These are phyloP conservation scores for Plasmodium gonderi DNA, from an alignment of 169 alveolate species.

Conservation along the genomic window DNA sequence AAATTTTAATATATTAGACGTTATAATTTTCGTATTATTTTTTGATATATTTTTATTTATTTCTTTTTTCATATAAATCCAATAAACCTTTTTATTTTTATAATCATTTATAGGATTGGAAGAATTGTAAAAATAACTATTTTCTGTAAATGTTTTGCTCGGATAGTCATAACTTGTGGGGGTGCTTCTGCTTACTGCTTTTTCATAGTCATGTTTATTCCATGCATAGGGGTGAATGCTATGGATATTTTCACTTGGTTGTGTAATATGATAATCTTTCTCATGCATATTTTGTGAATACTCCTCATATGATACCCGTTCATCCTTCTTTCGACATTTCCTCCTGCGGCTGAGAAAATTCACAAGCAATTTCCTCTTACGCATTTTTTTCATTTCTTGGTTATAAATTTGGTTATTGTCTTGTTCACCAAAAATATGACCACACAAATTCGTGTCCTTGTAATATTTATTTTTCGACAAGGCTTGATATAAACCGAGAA, in stretches of 20 bases:
- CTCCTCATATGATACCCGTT: no score
- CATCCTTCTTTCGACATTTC: not conserved
- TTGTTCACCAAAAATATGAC: not conserved
- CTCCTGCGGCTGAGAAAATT: slow-evolving; percentile 2
- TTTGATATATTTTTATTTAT: slow-evolving; percentile 25
- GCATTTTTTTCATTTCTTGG: slow-evolving; percentile 27
- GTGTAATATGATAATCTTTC: not conserved
- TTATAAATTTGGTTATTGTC: slow-evolving; percentile 11
- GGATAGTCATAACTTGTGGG: not conserved
- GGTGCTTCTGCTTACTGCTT: not conserved
- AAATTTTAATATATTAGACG: slow-evolving; percentile 14
- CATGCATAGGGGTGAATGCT: not conserved
- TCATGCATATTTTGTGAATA: not conserved
- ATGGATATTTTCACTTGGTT: not conserved
- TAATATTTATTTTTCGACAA: slow-evolving; percentile 43
- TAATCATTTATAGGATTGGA: slow-evolving; percentile 11
- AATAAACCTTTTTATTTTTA: slow-evolving; percentile 17
- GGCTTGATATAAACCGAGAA: slow-evolving; percentile 20
- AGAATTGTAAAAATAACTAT: not conserved
- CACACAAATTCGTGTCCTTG: slow-evolving; percentile 43
- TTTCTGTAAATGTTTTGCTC: not conserved
- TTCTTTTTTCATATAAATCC: slow-evolving; percentile 26
- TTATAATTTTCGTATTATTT: slow-evolving; percentile 18
- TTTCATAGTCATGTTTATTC: not conserved
- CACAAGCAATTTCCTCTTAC: not conserved